Evolutionary conservation across 129 eudicot genomes (phyloP).

Genomic region (Flaveria bidentis): DNA sequence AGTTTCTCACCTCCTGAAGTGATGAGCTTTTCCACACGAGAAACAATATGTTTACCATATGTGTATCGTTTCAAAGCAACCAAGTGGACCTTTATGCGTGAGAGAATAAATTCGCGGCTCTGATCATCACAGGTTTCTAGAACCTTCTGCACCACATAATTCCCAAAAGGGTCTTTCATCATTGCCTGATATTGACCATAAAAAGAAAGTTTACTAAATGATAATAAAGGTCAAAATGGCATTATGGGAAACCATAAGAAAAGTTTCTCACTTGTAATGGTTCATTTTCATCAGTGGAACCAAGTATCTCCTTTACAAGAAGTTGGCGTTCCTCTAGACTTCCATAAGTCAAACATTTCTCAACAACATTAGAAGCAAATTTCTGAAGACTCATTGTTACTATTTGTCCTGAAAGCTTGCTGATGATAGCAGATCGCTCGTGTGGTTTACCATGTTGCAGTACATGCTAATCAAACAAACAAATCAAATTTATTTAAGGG

Average conservation of each 20-base stretch:
- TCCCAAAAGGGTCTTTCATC: conserved; percentile 93
- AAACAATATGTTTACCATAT: conserved; percentile 78
- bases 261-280: conserved; percentile 58
- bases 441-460: conserved; percentile 79
- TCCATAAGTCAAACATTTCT: conserved; percentile 76
- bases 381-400: conserved; percentile 89
- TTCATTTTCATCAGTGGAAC: conserved; percentile 76
- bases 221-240: not conserved
- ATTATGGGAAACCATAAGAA: not conserved
- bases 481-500: not conserved
- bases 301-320: conserved; percentile 78
- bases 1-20: conserved; percentile 64
- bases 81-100: conserved; percentile 74
- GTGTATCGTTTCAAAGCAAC: conserved; percentile 72
- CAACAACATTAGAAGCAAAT: conserved; percentile 89
- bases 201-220: not conserved
- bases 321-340: conserved; percentile 70
- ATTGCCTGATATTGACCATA: conserved; percentile 56
- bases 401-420: conserved; percentile 71
- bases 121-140: conserved; percentile 76
- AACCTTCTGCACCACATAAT: conserved; percentile 87
- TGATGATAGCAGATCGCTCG: conserved; percentile 64
- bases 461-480: conserved; percentile 58
- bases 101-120: conserved; percentile 65
- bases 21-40: conserved; percentile 85